Base-by-base conservation (phyloP, 2,329 filamentous ascomycete genomes). In the Lachnellula arida region DNA sequence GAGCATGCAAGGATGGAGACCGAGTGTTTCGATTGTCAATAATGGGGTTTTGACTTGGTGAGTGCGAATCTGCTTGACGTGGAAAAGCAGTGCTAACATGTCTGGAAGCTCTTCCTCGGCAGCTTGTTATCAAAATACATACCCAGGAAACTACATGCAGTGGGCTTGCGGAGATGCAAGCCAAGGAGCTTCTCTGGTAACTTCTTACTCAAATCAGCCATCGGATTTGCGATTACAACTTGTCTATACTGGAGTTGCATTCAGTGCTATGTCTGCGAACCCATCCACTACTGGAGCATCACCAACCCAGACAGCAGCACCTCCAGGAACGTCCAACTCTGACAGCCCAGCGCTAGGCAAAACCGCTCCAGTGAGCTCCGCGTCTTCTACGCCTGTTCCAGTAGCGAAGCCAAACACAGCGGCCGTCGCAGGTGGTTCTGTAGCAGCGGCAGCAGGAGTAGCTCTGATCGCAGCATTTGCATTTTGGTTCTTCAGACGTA, bases 41-140 rank as follows among this genome's bases (percentile, higher is more conserved):
- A 65, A 67, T 61, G 67, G 67, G 4, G 51, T 69, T 34, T 62
- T 62, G 25, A 65, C 63, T 52, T 69, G 67, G 67, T 69, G 32
- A 52, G 65, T 57, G 14, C 8, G 53, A 15, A 12, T 6, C n/a
- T 34, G n/a, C 11, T 37, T 19, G 12, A 40, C 11, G 9, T 25
- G 12, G 7, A 28, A 50, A 25, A 46, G 3, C 22, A 43, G 50
- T 51, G 22, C 61, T 68, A 61, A 65, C 46, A 43, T 2, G 28
- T n/a, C 32, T 12, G n/a, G 37, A 46, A 68, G 66, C 55, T 46
- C 59, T 9, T 54, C 49, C 15, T 51, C 52, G 46, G 51, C 54
- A 43, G 54, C 57, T 25, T 69, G 67, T 51, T 68, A 67, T 59
- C 55, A 59, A 54, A 66, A 67, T 47, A 63, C 60, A 6, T 69